Percentiles rank a stretch among this genome's conserved stretches.
These are phyloP conservation scores for Plenodomus tracheiphilus DNA, from an alignment of 2,329 filamentous ascomycete species.

Conservation along the genomic window DNA sequence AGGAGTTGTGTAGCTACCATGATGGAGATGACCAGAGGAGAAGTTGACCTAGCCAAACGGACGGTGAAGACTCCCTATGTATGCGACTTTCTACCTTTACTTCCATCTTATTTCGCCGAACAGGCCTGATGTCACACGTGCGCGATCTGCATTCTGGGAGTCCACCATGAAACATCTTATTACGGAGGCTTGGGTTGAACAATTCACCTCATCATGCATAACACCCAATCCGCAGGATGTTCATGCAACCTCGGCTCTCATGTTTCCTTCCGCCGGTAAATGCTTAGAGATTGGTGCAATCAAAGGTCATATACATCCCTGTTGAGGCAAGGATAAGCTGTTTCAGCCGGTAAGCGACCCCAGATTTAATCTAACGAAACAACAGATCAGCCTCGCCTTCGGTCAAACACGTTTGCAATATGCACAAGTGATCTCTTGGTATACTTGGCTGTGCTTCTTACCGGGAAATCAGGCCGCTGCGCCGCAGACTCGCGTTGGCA, in stretches of 20 bases:
- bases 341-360: slow-evolving; percentile 14
- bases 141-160: slow-evolving; percentile 9
- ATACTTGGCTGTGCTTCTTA: background rate
- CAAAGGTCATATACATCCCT: slow-evolving; percentile 14
- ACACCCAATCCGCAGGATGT: slow-evolving; percentile 5
- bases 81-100: slow-evolving; percentile 6
- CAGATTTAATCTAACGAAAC: background rate
- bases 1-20: slow-evolving; percentile 29
- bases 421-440: background rate
- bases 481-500: slow-evolving; percentile 1
- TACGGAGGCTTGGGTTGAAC: slow-evolving; percentile 9
- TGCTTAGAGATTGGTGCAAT: slow-evolving; percentile 10
- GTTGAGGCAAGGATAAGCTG: slow-evolving; percentile 9
- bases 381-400: slow-evolving; percentile 6
- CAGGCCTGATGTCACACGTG: slow-evolving; percentile 6
- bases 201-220: slow-evolving; percentile 7
- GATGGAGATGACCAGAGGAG: slow-evolving; percentile 2
- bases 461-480: background rate
- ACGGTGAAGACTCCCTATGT: slow-evolving; percentile 6
- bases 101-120: background rate
- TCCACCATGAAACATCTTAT: slow-evolving; percentile 17
- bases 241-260: slow-evolving; percentile 5
- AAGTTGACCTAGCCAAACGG: background rate
- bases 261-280: slow-evolving; percentile 14
- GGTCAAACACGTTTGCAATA: background rate